Base-by-base conservation (phyloP, 805 yeast species). In the Candida xiaguanensis region DNA sequence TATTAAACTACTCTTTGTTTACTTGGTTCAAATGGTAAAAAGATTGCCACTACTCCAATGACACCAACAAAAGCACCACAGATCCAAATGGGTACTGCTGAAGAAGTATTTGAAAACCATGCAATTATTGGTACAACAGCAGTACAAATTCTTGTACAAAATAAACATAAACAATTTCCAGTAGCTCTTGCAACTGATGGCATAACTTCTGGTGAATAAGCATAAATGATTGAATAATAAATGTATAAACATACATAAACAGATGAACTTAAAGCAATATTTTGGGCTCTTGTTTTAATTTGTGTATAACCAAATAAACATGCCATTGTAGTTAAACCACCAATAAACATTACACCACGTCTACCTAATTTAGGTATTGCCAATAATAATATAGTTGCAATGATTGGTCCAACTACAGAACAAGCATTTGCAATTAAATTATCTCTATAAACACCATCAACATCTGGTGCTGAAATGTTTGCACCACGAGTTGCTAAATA, bases 241-340 rank as follows among this genome's bases (percentile, higher is more conserved):
- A 56, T 57, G 46, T 40, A 61, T 50, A 31, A 55, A 43, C 53
- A 47, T 40, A 76, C 59, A 53, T 72, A 75, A 19, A 80, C 74
- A 14, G 75, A 73, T 13, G 78, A 74, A 48, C 75, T 76, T 51
- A 66, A 75, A 4, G 58, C 70, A 36, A 61, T 53, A 46, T 62
- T 55, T 15, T 63, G 59, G 22, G 69, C 58, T 37, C 74, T 61
- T 0, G 80, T 72, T 54, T 72, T 68, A 11, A 77, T 79, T 1
- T 78, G 71, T 13, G 85, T 80, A 51, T 77, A 79, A 31, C 79
- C 81, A 54, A 79, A 78, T 38, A 80, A 53, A 38, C 80, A 67
- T 2, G 75, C 76, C 73, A 78, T 79, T 0, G 79, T 63, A 19
- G 72, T 47, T 2, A 79, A 14, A 3, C 79, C 74, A 24, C 83